Conservation (phyloP, 176 grass and related monocot species). For the Dactylis glomerata region DNA sequence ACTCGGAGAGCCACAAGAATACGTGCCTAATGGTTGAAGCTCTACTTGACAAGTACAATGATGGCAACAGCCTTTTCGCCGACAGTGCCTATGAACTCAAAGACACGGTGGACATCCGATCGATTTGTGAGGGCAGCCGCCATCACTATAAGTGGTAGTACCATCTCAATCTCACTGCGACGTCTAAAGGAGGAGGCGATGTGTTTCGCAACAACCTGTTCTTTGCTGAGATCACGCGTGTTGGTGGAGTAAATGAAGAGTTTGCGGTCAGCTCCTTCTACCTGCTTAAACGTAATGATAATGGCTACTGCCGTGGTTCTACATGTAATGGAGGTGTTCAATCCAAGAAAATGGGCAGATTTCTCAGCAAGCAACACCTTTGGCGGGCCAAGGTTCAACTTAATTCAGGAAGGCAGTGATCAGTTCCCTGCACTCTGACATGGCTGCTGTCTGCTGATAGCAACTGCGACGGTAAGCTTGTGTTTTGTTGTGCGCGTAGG, state of each 20-base stretch:
- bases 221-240: too few species aligned
- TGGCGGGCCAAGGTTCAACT: neutral
- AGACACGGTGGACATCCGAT: too few species aligned
- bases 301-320: neutral
- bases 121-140: neutral
- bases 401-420: too few species aligned
- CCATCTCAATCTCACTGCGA: too few species aligned
- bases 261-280: neutral
- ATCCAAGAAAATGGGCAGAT: neutral
- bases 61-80: too few species aligned
- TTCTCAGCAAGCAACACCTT: neutral
- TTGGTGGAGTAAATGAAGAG: too few species aligned
- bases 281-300: neutral
- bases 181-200: neutral
- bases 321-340: neutral
- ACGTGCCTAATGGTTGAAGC: neutral
- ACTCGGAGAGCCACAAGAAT: neutral
- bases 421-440: too few species aligned
- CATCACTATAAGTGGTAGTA: neutral
- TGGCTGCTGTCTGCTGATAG: too few species aligned
- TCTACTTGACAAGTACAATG: neutral
- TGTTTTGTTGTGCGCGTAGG: too few species aligned
- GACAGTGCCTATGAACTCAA: too few species aligned
- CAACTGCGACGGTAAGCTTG: too few species aligned
- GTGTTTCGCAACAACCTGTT: neutral